These are phyloP conservation scores for Coprinopsis cinerea DNA, from an alignment of 768 basidiomycete genomes.

Conservation along the genomic window DNA sequence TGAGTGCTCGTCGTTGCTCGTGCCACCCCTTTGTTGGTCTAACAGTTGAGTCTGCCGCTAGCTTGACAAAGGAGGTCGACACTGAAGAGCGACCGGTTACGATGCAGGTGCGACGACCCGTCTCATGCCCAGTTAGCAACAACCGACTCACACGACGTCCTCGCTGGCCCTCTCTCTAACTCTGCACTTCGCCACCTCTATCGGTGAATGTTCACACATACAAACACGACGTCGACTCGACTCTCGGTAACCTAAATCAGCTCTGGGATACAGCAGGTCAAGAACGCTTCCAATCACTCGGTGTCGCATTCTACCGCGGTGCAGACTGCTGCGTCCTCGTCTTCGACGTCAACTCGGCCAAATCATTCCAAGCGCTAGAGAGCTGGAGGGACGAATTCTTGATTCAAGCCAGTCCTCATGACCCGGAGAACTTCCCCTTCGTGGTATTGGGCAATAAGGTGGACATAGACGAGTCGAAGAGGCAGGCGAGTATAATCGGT, in stretches of 20 bases:
- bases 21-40: conserved; percentile 7
- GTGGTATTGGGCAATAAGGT: conserved; percentile 99
- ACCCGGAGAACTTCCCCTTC: conserved; percentile 99
- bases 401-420: conserved; percentile 96
- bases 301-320: conserved; percentile 98
- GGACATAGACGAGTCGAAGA: conserved; percentile 97
- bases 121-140: too few relatives aligned
- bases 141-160: too few relatives aligned
- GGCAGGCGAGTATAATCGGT: conserved; percentile 58
- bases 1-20: conserved; percentile 33
- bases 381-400: conserved; percentile 99
- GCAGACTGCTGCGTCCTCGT: conserved; percentile 99
- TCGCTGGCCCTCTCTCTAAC: too few relatives aligned
- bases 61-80: conserved; percentile 97
- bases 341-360: conserved; percentile 97
- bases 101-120: conserved; percentile 94
- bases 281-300: conserved; percentile 98
- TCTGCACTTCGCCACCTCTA: too few relatives aligned
- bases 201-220: too few relatives aligned
- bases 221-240: too few relatives aligned
- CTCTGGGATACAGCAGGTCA: conserved; percentile 99
- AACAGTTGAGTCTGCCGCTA: conserved; percentile 28
- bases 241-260: too few relatives aligned
- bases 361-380: conserved; percentile 97
- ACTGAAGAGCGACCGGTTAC: conserved; percentile 97